Conservation (phyloP, 2,329 filamentous ascomycete genomes). For the Claviceps cyperi region DNA sequence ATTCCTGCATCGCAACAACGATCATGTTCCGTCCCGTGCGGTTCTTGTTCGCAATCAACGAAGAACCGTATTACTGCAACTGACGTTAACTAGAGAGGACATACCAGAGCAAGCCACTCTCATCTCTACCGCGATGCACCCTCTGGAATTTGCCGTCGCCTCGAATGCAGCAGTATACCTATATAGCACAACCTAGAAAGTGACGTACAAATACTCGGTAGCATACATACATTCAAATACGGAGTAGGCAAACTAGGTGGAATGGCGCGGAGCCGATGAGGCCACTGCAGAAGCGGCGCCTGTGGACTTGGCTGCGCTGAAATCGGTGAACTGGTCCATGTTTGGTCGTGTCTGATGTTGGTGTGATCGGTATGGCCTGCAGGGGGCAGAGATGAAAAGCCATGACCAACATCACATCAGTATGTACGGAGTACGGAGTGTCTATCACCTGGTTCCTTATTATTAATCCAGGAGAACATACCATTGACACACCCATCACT, state of each 20-base stretch:
- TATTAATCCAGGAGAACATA: not conserved
- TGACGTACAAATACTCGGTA: not conserved
- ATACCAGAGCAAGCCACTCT: no score
- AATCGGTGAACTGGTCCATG: not conserved
- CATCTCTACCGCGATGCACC: no score
- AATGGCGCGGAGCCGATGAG: not conserved
- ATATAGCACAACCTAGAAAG: not conserved
- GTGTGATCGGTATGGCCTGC: not conserved
- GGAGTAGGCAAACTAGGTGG: not conserved
- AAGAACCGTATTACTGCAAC: no score
- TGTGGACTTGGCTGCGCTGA: not conserved
- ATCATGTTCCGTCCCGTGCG: no score
- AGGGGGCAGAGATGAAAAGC: not conserved
- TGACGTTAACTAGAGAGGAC: no score
- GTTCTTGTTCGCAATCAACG: no score
- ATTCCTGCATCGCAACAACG: no score
- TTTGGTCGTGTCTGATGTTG: conserved; percentile 1
- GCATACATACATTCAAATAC: not conserved
- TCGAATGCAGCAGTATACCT: no score
- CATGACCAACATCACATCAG: conserved; percentile 1
- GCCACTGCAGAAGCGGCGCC: not conserved
- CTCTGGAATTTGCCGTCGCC: no score
- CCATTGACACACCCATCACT: not conserved
- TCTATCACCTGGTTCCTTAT: not conserved
- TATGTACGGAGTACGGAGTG: not conserved